phyloP scores from a whole-genome alignment of 495 filamentous ascomycete species.

The Aspergillus sclerotiicarbonarius region DNA sequence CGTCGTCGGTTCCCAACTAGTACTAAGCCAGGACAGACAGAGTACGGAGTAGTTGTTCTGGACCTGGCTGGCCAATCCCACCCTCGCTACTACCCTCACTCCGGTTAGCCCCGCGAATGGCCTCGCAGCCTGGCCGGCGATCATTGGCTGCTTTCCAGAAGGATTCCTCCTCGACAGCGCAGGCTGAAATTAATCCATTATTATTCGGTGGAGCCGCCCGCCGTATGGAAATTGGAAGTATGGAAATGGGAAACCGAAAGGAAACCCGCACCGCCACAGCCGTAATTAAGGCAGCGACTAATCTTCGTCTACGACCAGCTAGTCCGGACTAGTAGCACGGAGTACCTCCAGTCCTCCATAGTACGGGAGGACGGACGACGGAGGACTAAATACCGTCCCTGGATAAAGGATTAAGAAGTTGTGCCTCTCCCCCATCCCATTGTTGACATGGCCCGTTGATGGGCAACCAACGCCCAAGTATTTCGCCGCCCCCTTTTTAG shows the following conservation, averaged over 20 bases:
- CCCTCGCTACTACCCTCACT: neutral
- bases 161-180: slow-evolving; percentile 1
- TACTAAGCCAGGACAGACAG: no score
- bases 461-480: slow-evolving; percentile 2
- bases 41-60: neutral
- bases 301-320: neutral
- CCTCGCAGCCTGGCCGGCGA: neutral
- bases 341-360: no score
- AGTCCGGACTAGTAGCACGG: no score
- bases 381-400: no score
- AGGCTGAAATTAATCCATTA: neutral
- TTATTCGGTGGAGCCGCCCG: neutral
- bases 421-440: neutral
- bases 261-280: neutral
- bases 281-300: neutral
- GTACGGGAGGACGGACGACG: no score
- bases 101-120: neutral
- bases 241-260: neutral
- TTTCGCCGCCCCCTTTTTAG: slow-evolving; percentile 22
- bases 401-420: no score
- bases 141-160: slow-evolving; percentile 3
- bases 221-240: neutral
- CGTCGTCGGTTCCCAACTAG: no score
- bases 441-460: slow-evolving; percentile 5
- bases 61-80: neutral